phyloP scores from a whole-genome alignment of 768 basidiomycete genomes.

The Boletus barrowsii region DNA sequence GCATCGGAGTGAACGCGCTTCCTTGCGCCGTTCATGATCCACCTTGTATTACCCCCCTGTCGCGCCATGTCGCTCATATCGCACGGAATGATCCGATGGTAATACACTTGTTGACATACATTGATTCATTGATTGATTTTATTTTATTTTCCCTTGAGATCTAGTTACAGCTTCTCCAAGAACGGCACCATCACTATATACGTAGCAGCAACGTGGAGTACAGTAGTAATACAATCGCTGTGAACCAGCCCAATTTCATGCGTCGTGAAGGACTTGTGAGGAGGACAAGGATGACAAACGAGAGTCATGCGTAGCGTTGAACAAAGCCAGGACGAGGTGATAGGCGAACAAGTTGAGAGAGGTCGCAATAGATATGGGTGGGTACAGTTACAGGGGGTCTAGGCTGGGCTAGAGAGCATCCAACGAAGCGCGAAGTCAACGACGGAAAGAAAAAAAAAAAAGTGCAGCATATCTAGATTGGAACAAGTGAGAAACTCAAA shows the following conservation, averaged over 20 bases:
- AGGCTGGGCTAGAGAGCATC: conserved; percentile 33
- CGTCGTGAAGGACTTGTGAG: background rate
- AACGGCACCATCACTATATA: conserved; percentile 9
- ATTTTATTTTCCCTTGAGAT: background rate
- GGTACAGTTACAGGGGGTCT: conserved; percentile 30
- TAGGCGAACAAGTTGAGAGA: background rate
- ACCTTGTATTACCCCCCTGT: too few species aligned
- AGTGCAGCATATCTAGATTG: conserved; percentile 33
- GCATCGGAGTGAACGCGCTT: background rate
- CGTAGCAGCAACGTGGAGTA: conserved; percentile 11
- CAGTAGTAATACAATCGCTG: conserved; percentile 27
- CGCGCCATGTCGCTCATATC: too few species aligned
- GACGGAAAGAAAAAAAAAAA: background rate
- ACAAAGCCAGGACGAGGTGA: background rate
- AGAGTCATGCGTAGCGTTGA: background rate
- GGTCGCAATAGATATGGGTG: conserved; percentile 21
- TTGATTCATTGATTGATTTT: background rate
- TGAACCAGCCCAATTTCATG: conserved; percentile 9
- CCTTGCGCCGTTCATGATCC: too few species aligned
- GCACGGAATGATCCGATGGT: background rate
- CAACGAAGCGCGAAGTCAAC: conserved; percentile 4
- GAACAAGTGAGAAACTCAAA: conserved; percentile 8
- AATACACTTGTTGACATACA: too few species aligned
- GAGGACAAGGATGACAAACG: background rate
- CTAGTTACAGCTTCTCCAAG: background rate